Evolutionary conservation across 257 asterid genomes (phyloP).

Genomic region (Primulina huaijiensis): DNA sequence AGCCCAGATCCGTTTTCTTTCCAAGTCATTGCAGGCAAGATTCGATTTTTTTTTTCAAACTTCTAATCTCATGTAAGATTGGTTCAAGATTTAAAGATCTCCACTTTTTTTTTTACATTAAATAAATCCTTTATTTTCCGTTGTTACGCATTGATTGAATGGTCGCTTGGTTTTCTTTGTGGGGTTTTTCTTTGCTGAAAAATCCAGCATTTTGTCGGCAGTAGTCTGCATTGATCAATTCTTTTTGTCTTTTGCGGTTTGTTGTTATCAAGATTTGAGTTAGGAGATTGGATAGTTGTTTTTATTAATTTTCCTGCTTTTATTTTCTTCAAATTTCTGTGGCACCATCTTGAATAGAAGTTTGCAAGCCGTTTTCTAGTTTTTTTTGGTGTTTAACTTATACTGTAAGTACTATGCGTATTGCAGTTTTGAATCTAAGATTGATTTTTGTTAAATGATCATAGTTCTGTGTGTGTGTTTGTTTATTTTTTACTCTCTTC

Average conservation of each 20-base stretch:
- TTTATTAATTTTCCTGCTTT: constrained; percentile 7
- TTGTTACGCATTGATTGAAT: not conserved
- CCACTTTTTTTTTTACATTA: constrained; percentile 9
- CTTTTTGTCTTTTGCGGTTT: constrained; percentile 8
- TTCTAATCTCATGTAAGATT: constrained; percentile 9
- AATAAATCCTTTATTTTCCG: constrained; percentile 2
- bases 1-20: constrained; percentile 25
- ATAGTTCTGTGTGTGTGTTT: not conserved
- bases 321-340: constrained; percentile 4
- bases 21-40: not conserved
- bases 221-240: constrained; percentile 26
- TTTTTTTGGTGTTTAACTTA: not conserved
- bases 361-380: not conserved
- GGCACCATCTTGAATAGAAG: constrained; percentile 14
- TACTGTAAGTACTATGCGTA: not conserved
- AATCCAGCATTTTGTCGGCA: constrained; percentile 4
- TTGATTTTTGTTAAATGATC: constrained; percentile 10
- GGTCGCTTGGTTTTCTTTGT: not conserved
- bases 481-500: not conserved
- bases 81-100: constrained; percentile 12
- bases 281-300: constrained; percentile 22
- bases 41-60: constrained; percentile 3
- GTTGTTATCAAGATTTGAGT: constrained; percentile 27
- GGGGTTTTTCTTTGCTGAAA: not conserved
- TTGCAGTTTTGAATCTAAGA: not conserved